Base-by-base conservation (phyloP, 2,329 filamentous ascomycete genomes). In the Ceratocystis colombiana region DNA sequence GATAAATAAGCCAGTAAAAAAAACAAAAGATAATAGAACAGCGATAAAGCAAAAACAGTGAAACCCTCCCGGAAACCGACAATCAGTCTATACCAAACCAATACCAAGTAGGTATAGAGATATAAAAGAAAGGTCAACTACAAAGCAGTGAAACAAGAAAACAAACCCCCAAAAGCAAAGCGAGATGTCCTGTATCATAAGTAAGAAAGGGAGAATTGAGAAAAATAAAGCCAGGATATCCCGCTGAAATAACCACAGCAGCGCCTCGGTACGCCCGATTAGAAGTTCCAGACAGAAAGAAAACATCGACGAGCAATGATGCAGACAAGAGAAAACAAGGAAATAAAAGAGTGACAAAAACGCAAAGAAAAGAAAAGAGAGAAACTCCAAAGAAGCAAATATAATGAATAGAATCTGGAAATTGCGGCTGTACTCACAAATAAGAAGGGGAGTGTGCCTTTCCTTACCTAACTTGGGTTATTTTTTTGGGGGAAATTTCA, bases 1-100 rank as follows among this genome's bases (percentile, higher is more conserved):
- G 25, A 63, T 63, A 63, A 15, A 63, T 48, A 63, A 63, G 48
- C 48, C 48, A 53, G 48, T 53, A 53, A 53, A 53, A 37, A 37
- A 61, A 61, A 41, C 28, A 61, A 17, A 41, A 12, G 20, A 25
- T 61, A n/a, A 28, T 48, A 20, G 28, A 45, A 62, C 33, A 62
- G 25, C 10, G 17, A 62, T 45, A 17, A 15, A 17, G 5, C 25
- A 41, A 53, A 53, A 53, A 28, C 20, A 53, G 48, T 25, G 10
- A 53, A 28, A 8, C 22, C 48, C 48, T 53, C 22, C 22, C 48
- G 2, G 22, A 53, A 28, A 25, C 48, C 48, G 25, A 25, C 4
- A 15, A 53, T 53, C 12, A 28, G 25, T 53, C 48, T 53, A 53
- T 53, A 53, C 48, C 20, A 53, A 41, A 4, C 37, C 48, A 25